Conservation (phyloP, 1,139 yeast species). For the Pichia sp. region DNA sequence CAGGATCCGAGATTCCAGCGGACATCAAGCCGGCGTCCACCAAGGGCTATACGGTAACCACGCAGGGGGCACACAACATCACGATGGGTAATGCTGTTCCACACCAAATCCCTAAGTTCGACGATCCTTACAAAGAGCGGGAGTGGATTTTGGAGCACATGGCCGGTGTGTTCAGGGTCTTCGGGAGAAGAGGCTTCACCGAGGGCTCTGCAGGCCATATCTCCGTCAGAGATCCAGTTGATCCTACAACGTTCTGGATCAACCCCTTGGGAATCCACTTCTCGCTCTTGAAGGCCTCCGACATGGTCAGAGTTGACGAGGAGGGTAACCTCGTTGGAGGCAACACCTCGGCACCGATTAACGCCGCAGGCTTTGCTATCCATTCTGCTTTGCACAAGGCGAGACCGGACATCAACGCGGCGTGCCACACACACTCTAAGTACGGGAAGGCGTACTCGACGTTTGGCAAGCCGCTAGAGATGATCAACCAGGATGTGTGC, state of each 20-base stretch:
- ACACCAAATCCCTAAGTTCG: conserved; percentile 48
- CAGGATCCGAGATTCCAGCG: conserved; percentile 16
- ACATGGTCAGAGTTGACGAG: conserved; percentile 73
- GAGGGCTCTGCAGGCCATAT: conserved; percentile 83
- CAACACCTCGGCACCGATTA: conserved; percentile 46
- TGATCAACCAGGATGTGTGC: conserved; percentile 79
- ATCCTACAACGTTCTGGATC: conserved; percentile 71
- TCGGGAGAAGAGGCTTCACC: conserved; percentile 68
- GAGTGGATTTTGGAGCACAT: conserved; percentile 65
- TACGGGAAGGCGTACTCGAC: conserved; percentile 74
- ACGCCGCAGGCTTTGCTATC: conserved; percentile 77
- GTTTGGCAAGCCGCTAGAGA: conserved; percentile 66
- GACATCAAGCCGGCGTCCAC: conserved; percentile 26
- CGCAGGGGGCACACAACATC: conserved; percentile 46
- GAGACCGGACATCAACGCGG: conserved; percentile 76
- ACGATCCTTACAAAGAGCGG: conserved; percentile 48
- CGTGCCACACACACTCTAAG: conserved; percentile 74
- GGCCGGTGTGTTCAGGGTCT: conserved; percentile 79
- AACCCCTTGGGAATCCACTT: conserved; percentile 74
- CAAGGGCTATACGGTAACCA: conserved; percentile 36
- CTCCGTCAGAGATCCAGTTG: conserved; percentile 72
- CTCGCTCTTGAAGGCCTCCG: conserved; percentile 62
- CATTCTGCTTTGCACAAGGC: conserved; percentile 74
- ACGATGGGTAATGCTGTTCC: conserved; percentile 48
- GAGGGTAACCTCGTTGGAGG: conserved; percentile 53